Evolutionary conservation across 2,329 filamentous ascomycete species (phyloP), one percentile per base, ranked within the genome.

Genomic region (Aschersonia sp.): DNA sequence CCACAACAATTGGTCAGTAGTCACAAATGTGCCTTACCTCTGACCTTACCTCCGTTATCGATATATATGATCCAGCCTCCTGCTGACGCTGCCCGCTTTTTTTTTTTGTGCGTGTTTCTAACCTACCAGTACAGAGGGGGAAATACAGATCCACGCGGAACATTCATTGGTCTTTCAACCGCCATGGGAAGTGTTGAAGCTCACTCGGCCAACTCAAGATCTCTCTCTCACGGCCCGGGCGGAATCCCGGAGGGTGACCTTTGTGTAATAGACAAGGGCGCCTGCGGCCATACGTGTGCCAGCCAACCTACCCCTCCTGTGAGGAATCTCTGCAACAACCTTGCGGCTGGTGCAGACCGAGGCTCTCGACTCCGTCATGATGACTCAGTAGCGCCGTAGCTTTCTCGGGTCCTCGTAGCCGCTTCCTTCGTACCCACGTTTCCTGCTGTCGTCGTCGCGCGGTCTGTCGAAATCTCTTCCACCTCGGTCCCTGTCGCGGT

Each of bases 371-470:
- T 42, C 11, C 9, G 10, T n/a, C 29, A 32, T 33, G 14, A 35
- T 5, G 7, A 43, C 4, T 68, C 69, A 81, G 66, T 83, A 83
- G 53, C 79, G 76, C 53, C 79, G 77, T 52, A 81, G 61, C 64
- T 83, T 83, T 50, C 76, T 67, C 45, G 79, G 76, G 64, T 95
- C 89, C 60, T 95, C 87, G 67, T 89, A 83, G 54, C 78, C 76
- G 61, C 81, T 81, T 60, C 83, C 84, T 46, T 94, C 88, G 65
- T 85, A 87, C 46, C 80, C 74, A 61, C 82, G 78, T 72, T 85
- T 76, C 61, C 78, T 66, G 65, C 68, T 71, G 54, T 77, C 75
- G 55, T 79, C 76, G 46, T 78, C 75, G 52, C 72, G 68, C 48
- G 71, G 72, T 54, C 73, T 67, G 60, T 81, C 77, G 61, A 68